A percentile compares a stretch with the other conserved stretches of the same genome.
Conservation (phyloP, 1,139 yeast species). For the Suhomyces anneliseae region DNA sequence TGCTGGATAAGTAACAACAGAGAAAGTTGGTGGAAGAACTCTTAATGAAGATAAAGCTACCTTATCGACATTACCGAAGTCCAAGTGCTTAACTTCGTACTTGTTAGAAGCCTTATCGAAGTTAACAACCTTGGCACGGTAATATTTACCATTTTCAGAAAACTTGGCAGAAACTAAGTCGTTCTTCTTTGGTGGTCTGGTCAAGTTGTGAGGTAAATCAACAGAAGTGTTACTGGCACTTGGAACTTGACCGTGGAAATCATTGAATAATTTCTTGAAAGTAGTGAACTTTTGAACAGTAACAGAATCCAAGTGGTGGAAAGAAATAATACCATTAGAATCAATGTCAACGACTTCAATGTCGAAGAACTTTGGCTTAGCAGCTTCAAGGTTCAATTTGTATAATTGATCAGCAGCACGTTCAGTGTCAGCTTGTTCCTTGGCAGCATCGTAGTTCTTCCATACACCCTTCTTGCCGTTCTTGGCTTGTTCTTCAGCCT, state of each 20-base stretch:
- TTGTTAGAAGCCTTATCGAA: slow-evolving; percentile 49
- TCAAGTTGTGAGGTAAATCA: slow-evolving; percentile 50
- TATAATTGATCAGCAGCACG: slow-evolving; percentile 22
- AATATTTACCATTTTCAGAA: slow-evolving; percentile 54
- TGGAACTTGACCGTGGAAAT: slow-evolving; percentile 42
- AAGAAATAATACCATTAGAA: slow-evolving; percentile 51
- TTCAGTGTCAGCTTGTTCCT: slow-evolving; percentile 24
- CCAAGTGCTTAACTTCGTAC: slow-evolving; percentile 60
- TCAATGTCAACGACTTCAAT: slow-evolving; percentile 58
- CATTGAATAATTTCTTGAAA: slow-evolving; percentile 50
- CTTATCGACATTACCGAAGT: slow-evolving; percentile 60
- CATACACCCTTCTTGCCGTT: slow-evolving; percentile 61
- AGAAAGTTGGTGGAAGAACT: slow-evolving; percentile 55
- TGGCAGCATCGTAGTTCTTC: slow-evolving; percentile 53
- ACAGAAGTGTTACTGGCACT: slow-evolving; percentile 38
- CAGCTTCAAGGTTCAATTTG: slow-evolving; percentile 25
- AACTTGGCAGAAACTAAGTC: slow-evolving; percentile 62
- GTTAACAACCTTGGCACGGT: slow-evolving; percentile 58
- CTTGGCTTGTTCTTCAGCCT: slow-evolving; percentile 67
- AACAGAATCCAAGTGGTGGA: slow-evolving; percentile 46
- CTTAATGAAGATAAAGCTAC: slow-evolving; percentile 51
- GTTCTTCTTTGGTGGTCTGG: slow-evolving; percentile 51
- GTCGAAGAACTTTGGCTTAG: slow-evolving; percentile 57
- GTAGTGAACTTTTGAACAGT: slow-evolving; percentile 34
- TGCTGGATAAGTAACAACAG: slow-evolving; percentile 41